Evolutionary conservation across 495 filamentous ascomycete genomes (phyloP), one percentile per base, ranked within the genome.

Genomic region (Chaetomium tenue): DNA sequence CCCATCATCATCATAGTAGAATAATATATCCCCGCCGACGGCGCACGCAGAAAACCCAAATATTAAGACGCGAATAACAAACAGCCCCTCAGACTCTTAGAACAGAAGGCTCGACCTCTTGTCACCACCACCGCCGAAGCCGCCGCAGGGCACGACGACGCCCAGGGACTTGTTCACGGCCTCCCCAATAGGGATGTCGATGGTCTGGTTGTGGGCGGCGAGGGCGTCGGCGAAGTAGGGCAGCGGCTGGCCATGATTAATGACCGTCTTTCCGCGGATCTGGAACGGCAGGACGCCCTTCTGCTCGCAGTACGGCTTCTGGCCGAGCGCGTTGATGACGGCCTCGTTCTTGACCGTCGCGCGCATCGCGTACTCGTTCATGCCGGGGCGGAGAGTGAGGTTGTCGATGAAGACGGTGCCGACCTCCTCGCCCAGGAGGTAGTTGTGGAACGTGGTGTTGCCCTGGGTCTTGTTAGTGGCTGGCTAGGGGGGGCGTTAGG

Each of bases 401-500:
- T 89, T 75, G 68, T 82, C 74, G 44, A 91, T 72, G 64, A 74
- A 81, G 52, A 84, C 76, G 54, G 75, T 76, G 56, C 88, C 89
- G 68, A 90, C 76, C 2, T 70, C 63, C 44, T 73, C 72, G 61
- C 77, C 82, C 51, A 79, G 72, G 28, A 85, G 77, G 60, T 79
- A 82, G 66, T 87, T 83, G 73, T 83, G 71, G 70, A 89, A 80
- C 40, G 87, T 86, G 2, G 86, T 74, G 68, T 91, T 89, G 65
- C 88, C 88, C 86, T 88, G 64, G 65, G 60, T 73, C 4, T 2
- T 22, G 18, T 18, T 23, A 20, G 15, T 63, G 70, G 67, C 61
- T 48, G 15, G 2, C 28, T 12, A 33, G 55, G 42, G 3, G 26
- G 3, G 26, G 18, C n/a, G 12, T 20, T 42, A 22, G 23, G 22